These are phyloP conservation scores for Kandelia obovata DNA, from an alignment of 345 rosid species.

Conservation along the genomic window DNA sequence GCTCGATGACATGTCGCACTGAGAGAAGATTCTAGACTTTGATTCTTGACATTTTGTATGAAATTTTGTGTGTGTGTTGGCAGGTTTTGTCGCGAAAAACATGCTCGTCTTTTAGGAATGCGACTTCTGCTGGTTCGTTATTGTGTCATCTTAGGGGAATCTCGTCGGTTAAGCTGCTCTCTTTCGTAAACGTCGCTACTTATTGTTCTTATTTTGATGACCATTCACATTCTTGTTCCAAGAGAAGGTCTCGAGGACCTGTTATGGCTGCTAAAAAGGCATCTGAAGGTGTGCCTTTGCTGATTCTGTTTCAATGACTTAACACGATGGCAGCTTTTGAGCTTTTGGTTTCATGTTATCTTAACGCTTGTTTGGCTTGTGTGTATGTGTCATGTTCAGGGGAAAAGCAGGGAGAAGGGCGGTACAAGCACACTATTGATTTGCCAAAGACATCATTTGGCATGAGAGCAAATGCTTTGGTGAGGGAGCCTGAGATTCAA, in stretches of 20 bases:
- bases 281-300: slow-evolving; percentile 49
- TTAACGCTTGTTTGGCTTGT: slow-evolving; percentile 4
- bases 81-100: slow-evolving; percentile 58
- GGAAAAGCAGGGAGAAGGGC: slow-evolving; percentile 80
- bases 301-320: not conserved
- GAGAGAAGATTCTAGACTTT: slow-evolving; percentile 2
- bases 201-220: slow-evolving; percentile 41
- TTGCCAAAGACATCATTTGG: slow-evolving; percentile 84
- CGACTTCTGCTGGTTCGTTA: slow-evolving; percentile 33
- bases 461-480: slow-evolving; percentile 85
- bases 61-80: slow-evolving; percentile 6
- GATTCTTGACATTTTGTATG: slow-evolving; percentile 4
- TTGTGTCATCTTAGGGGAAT: slow-evolving; percentile 28
- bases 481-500: slow-evolving; percentile 91
- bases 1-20: slow-evolving; percentile 39
- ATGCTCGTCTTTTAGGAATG: slow-evolving; percentile 47
- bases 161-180: slow-evolving; percentile 43
- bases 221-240: slow-evolving; percentile 46
- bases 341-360: not conserved
- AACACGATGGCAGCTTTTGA: not conserved
- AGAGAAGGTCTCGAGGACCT: slow-evolving; percentile 83
- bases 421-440: slow-evolving; percentile 82
- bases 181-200: slow-evolving; percentile 38
- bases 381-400: slow-evolving; percentile 40
- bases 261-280: slow-evolving; percentile 91